A percentile compares a stretch with the other conserved stretches of the same genome.
Conservation (phyloP, 176 grass and related monocot species). For the Lolium rigidum region DNA sequence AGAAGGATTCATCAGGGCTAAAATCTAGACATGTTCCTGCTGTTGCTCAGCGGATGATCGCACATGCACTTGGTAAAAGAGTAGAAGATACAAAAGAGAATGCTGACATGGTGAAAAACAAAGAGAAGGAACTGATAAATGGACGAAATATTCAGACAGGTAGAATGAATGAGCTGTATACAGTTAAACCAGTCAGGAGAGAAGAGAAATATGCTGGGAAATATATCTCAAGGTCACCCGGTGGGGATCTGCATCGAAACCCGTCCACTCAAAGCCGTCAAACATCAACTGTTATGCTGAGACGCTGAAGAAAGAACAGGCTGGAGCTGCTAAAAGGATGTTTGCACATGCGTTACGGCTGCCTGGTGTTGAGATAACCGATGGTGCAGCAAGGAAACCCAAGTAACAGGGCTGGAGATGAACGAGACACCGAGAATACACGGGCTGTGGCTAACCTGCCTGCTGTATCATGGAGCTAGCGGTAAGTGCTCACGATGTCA, state of each 20-base stretch:
- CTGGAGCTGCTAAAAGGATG: constrained; percentile 86
- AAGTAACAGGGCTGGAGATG: constrained; percentile 35
- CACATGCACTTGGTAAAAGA: constrained; percentile 87
- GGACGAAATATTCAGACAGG: background rate
- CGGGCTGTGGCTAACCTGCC: too few relatives aligned
- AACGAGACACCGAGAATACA: background rate
- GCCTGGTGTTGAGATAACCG: constrained; percentile 47
- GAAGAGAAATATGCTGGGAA: constrained; percentile 24
- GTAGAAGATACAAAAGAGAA: constrained; percentile 42
- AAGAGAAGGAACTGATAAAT: constrained; percentile 40
- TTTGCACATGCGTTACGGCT: constrained; percentile 81
- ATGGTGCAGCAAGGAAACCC: constrained; percentile 25
- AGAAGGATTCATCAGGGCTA: constrained; percentile 17
- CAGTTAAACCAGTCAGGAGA: constrained; percentile 17
- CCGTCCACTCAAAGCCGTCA: constrained; percentile 24
- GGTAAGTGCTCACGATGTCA: too few relatives aligned
- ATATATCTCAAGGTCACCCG: constrained; percentile 5
- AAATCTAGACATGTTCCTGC: constrained; percentile 65
- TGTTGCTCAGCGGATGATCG: constrained; percentile 91
- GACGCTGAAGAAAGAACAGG: constrained; percentile 77
- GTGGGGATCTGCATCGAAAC: background rate
- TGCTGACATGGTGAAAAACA: constrained; percentile 26
- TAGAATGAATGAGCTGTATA: constrained; percentile 14
- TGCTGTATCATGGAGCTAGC: too few relatives aligned
- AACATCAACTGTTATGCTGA: constrained; percentile 36